Evolutionary conservation across 2,329 filamentous ascomycete genomes (phyloP), one percentile per base, ranked within the genome.

Genomic region (Calonectria hongkongensis): DNA sequence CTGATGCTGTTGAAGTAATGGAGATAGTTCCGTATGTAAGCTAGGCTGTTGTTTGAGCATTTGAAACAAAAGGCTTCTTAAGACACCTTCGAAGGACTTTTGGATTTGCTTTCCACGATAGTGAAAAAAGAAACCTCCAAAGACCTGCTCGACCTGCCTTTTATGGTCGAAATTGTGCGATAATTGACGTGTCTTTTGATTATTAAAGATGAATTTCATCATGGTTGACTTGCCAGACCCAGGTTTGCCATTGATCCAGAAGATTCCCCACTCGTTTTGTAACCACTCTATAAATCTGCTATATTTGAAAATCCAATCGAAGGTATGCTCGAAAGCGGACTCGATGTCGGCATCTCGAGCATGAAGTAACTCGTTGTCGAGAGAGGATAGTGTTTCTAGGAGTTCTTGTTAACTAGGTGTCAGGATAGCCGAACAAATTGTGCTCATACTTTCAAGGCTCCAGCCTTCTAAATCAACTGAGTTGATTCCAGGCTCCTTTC

Each of bases 161-260:
- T 47, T 47, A 12, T 47, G 48, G 25, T 51, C 28, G 48, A 51
- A 51, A 16, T 51, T 51, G 10, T 28, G 48, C 12, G 13, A 28
- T 4, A 51, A 25, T 2, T 51, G 25, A 16, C 48, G 48, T 2
- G 48, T 51, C 12, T 51, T 51, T 10, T 13, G 8, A 8, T 51
- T 28, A 15, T 51, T 25, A 16, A 51, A 51, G 10, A 51, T 51
- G 21, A 51, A 51, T 13, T 51, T 51, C 48, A 51, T 51, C 25
- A 51, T 10, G 15, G 48, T 51, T 4, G 48, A 51, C 25, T 51
- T 51, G 25, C 48, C 48, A 6, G 48, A 51, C 27, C 48, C 48
- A 16, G 48, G 48, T 25, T 51, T 51, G 2, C 48, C 48, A 16
- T 51, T 51, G 5, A 51, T 51, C 48, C 48, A 51, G 4, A 51